These are phyloP conservation scores for Hygrocybe punicea DNA, from an alignment of 768 basidiomycete genomes.

Conservation along the genomic window DNA sequence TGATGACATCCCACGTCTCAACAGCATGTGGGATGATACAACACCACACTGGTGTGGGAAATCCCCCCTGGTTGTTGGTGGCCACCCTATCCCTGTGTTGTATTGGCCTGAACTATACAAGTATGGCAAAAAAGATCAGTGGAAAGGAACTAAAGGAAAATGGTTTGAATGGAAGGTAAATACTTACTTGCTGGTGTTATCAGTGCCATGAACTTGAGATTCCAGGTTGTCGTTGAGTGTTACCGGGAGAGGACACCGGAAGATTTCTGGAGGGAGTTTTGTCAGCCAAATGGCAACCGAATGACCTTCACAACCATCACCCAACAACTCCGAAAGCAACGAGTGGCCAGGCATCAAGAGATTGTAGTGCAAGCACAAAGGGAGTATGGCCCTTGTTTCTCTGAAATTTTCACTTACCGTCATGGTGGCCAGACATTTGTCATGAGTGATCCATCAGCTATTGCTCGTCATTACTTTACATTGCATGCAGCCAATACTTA, in stretches of 20 bases:
- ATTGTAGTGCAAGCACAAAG: constrained; percentile 7
- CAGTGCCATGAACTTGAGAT: not conserved
- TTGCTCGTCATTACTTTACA: constrained; percentile 12
- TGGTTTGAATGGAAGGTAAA: constrained; percentile 28
- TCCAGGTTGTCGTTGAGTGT: constrained; percentile 13
- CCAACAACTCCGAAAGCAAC: constrained; percentile 3
- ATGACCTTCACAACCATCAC: constrained; percentile 17
- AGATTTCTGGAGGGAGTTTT: constrained; percentile 19
- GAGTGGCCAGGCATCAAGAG: constrained; percentile 6
- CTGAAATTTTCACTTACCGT: constrained; percentile 14
- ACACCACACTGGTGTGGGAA: constrained; percentile 17
- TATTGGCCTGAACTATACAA: constrained; percentile 24
- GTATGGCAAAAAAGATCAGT: constrained; percentile 18
- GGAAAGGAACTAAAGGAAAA: constrained; percentile 23
- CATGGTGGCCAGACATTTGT: constrained; percentile 7
- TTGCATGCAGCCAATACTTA: not conserved
- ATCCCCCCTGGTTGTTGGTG: constrained; percentile 20
- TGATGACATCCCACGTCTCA: constrained; percentile 17
- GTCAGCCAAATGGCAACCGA: constrained; percentile 2
- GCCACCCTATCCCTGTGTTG: constrained; percentile 19
- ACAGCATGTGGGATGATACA: constrained; percentile 29
- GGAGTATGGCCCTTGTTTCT: constrained; percentile 17
- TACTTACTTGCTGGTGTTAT: not conserved
- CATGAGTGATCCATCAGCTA: constrained; percentile 10
- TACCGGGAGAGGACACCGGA: constrained; percentile 11